These are phyloP conservation scores for Camellia japonica DNA, from an alignment of 148 eudicot species.

Conservation along the genomic window DNA sequence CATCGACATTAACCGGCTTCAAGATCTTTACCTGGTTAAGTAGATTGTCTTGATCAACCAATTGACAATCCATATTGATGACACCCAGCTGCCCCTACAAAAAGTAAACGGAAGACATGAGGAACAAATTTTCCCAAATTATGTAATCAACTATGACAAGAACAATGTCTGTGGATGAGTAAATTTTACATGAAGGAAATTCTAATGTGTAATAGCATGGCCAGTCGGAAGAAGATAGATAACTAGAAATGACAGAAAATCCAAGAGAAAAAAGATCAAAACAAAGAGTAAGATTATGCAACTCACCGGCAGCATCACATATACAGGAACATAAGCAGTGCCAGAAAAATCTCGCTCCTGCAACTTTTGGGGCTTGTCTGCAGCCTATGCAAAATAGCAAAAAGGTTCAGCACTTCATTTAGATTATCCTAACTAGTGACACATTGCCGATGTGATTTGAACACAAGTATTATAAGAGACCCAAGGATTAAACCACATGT, in stretches of 20 bases:
- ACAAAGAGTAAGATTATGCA: background rate
- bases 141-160: background rate
- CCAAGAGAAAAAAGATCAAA: background rate
- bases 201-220: background rate
- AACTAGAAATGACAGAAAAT: background rate
- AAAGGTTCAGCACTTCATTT: background rate
- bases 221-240: conserved; percentile 5
- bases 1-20: conserved; percentile 74
- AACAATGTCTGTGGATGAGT: background rate
- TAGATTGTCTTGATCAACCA: conserved; percentile 61
- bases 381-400: conserved; percentile 24
- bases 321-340: conserved; percentile 74
- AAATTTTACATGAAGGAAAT: background rate
- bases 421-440: conserved; percentile 4
- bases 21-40: conserved; percentile 46
- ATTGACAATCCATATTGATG: conserved; percentile 62
- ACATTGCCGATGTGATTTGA: background rate
- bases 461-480: background rate
- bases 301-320: conserved; percentile 85
- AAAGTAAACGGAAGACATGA: conserved; percentile 20
- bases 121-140: conserved; percentile 14
- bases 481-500: background rate
- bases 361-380: conserved; percentile 26
- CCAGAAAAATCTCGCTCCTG: conserved; percentile 71
- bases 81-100: conserved; percentile 48